phyloP scores from a whole-genome alignment of 2,329 filamentous ascomycete genomes.

The Penicillium italicum region DNA sequence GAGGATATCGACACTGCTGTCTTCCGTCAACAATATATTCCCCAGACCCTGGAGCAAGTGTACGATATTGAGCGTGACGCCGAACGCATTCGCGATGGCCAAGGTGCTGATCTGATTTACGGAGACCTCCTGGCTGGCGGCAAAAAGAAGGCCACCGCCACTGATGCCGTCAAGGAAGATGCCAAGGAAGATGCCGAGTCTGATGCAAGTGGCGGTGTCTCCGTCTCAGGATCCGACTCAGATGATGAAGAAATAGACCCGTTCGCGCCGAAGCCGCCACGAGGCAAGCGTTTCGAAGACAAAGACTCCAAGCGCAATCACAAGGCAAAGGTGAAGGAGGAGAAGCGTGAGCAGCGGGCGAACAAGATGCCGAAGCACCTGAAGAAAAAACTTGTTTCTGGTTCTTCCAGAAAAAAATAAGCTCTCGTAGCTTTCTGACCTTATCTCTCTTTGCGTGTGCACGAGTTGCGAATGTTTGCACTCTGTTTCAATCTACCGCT shows the following conservation, averaged over 20 bases:
- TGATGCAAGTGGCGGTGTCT: constrained; percentile 36
- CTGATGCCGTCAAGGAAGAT: constrained; percentile 35
- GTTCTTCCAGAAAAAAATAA: constrained; percentile 36
- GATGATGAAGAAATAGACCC: constrained; percentile 43
- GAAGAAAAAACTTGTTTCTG: constrained; percentile 63
- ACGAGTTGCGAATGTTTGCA: constrained; percentile 14
- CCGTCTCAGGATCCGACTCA: constrained; percentile 41
- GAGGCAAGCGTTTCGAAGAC: constrained; percentile 83
- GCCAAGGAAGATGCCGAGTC: constrained; percentile 34
- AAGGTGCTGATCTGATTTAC: constrained; percentile 77
- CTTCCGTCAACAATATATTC: constrained; percentile 94
- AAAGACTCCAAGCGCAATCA: constrained; percentile 87
- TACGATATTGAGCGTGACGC: constrained; percentile 93
- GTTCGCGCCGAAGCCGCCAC: constrained; percentile 65
- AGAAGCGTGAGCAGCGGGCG: constrained; percentile 87
- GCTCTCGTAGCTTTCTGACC: constrained; percentile 6
- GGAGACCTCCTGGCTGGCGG: constrained; percentile 75
- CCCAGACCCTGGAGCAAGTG: constrained; percentile 90
- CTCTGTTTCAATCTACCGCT: constrained; percentile 12
- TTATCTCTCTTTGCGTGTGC: constrained; percentile 15
- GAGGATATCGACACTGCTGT: constrained; percentile 78
- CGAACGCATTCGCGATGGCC: constrained; percentile 68
- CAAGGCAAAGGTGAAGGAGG: constrained; percentile 89
- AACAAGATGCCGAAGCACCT: constrained; percentile 95
- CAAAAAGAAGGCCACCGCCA: constrained; percentile 25